A percentile compares a stretch with the other conserved stretches of the same genome.
These are phyloP conservation scores for Tuber brumale DNA, from an alignment of 495 filamentous ascomycete species.

Conservation along the genomic window DNA sequence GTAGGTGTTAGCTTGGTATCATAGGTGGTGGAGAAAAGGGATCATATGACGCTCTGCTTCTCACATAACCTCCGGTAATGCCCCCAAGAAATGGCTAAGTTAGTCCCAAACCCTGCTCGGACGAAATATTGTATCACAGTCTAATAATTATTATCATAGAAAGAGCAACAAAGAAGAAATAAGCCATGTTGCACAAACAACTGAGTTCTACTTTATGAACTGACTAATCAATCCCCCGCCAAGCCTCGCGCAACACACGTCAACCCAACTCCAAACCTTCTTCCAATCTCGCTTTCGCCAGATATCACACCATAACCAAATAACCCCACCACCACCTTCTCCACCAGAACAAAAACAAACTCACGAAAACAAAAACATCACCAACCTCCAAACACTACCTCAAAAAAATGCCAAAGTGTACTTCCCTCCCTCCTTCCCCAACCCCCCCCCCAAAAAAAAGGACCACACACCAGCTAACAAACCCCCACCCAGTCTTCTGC, in stretches of 20 bases:
- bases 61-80: too few relatives aligned
- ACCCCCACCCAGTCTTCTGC: slow-evolving; percentile 55
- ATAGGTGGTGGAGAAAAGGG: too few relatives aligned
- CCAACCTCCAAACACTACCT: slow-evolving; percentile 18
- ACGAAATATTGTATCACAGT: too few relatives aligned
- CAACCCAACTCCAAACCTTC: background rate
- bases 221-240: background rate
- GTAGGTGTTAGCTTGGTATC: too few relatives aligned
- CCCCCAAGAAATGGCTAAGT: too few relatives aligned
- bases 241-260: slow-evolving; percentile 1
- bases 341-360: background rate
- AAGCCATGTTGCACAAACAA: background rate
- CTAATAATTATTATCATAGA: too few relatives aligned
- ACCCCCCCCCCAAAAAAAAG: background rate
- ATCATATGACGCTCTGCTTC: too few relatives aligned
- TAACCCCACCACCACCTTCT: background rate
- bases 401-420: slow-evolving; percentile 75
- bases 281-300: background rate
- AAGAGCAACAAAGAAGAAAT: too few relatives aligned
- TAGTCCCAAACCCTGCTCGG: too few relatives aligned
- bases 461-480: slow-evolving; percentile 11
- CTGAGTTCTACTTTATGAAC: background rate
- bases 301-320: background rate
- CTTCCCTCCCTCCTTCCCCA: slow-evolving; percentile 44
- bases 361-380: slow-evolving; percentile 13